Evolutionary conservation across 2,329 filamentous ascomycete genomes (phyloP).

Genomic region (Arthrinium puccinioides): DNA sequence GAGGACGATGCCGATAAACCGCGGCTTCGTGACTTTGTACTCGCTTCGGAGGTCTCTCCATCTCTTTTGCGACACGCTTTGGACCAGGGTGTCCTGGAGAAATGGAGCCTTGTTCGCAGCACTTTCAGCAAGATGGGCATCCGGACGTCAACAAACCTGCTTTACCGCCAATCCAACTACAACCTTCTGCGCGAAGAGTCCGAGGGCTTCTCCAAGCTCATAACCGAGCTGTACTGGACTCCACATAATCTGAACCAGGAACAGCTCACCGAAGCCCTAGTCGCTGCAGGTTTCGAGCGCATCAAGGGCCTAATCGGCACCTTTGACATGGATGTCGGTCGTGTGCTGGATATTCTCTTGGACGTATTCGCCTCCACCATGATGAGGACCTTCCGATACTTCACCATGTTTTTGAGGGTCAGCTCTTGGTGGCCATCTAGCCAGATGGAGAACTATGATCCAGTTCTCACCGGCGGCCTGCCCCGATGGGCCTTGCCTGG

Average conservation of each 20-base stretch:
- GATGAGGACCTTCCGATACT: constrained; percentile 89
- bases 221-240: constrained; percentile 91
- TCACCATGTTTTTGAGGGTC: constrained; percentile 81
- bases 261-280: constrained; percentile 66
- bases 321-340: constrained; percentile 92
- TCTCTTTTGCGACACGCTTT: constrained; percentile 71
- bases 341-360: constrained; percentile 87
- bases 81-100: constrained; percentile 69
- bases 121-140: constrained; percentile 79
- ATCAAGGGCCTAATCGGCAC: constrained; percentile 94
- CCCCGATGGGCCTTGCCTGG: constrained; percentile 79
- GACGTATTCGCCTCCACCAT: constrained; percentile 92
- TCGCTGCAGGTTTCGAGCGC: constrained; percentile 80
- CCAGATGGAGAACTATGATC: constrained; percentile 31
- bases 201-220: constrained; percentile 92
- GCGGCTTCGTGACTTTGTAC: constrained; percentile 59
- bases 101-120: constrained; percentile 73
- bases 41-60: constrained; percentile 65
- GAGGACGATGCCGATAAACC: constrained; percentile 46
- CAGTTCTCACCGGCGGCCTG: constrained; percentile 55
- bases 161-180: constrained; percentile 96
- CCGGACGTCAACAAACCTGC: constrained; percentile 81
- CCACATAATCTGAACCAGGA: constrained; percentile 53
- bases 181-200: constrained; percentile 92
- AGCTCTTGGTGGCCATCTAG: constrained; percentile 96